A percentile compares a stretch with the other conserved stretches of the same genome.
These are phyloP conservation scores for Saprolegnia parasitica DNA, from an alignment of 352 stramenopile species.

Conservation along the genomic window DNA sequence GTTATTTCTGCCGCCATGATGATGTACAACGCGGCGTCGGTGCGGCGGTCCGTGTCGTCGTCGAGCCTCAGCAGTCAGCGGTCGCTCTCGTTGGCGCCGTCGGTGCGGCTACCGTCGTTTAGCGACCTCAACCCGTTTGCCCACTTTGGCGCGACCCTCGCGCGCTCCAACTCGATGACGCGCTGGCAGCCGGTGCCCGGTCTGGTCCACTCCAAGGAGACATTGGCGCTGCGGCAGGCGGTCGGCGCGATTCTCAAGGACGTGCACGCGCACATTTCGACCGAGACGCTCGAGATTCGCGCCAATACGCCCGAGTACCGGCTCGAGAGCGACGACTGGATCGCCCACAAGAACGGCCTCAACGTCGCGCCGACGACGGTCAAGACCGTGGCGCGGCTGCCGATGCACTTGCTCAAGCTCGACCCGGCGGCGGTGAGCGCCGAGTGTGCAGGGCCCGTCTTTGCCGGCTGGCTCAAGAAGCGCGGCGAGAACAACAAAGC, in stretches of 20 bases:
- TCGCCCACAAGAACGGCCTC: constrained; percentile 62
- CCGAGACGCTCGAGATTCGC: constrained; percentile 73
- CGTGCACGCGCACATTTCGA: constrained; percentile 75
- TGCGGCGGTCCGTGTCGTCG: background rate
- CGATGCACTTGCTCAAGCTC: constrained; percentile 61
- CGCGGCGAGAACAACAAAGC: constrained; percentile 79
- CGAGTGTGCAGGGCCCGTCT: constrained; percentile 31
- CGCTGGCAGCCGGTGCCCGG: constrained; percentile 74
- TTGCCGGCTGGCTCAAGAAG: constrained; percentile 74
- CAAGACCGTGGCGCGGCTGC: constrained; percentile 75
- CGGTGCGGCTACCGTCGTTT: constrained; percentile 52
- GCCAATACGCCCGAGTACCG: constrained; percentile 86
- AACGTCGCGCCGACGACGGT: constrained; percentile 77
- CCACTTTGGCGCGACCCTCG: constrained; percentile 35
- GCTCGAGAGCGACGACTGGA: constrained; percentile 78
- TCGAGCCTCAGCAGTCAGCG: background rate
- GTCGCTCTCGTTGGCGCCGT: constrained; percentile 11
- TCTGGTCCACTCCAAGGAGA: constrained; percentile 78
- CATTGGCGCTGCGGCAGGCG: constrained; percentile 62
- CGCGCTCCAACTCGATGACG: background rate
- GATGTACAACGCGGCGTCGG: background rate
- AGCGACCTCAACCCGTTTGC: constrained; percentile 70
- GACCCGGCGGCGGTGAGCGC: constrained; percentile 42
- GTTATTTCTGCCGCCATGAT: background rate
- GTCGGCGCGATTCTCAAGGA: constrained; percentile 71